Evolutionary conservation across 345 rosid species (phyloP).

Genomic region (Syzygium grande): DNA sequence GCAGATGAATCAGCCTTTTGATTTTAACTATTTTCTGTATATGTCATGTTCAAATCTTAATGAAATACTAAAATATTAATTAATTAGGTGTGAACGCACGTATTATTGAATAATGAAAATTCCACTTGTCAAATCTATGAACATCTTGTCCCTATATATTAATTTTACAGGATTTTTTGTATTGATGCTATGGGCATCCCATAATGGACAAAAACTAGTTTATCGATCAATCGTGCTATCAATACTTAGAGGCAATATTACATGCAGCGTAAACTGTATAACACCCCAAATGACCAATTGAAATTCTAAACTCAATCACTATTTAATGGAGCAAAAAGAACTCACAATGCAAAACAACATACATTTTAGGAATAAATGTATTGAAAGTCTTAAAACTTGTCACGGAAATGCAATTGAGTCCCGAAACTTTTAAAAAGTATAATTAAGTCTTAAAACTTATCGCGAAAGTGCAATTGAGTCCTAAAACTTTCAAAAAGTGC

Average conservation of each 20-base stretch:
- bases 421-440: too few species aligned
- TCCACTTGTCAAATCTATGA: neutral
- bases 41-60: neutral
- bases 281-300: neutral
- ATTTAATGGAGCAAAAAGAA: neutral
- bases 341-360: neutral
- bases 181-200: neutral
- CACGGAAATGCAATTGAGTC: too few species aligned
- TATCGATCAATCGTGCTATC: neutral
- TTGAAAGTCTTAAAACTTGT: too few species aligned
- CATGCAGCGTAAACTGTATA: neutral
- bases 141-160: neutral
- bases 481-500: too few species aligned
- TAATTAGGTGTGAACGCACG: neutral
- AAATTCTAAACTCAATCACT: neutral
- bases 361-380: neutral
- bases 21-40: neutral
- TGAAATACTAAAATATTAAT: neutral
- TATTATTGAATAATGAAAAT: neutral
- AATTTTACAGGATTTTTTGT: neutral
- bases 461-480: too few species aligned
- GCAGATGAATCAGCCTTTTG: neutral
- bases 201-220: neutral
- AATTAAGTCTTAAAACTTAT: too few species aligned
- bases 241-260: neutral